Evolutionary conservation across 208 protist genomes (phyloP).

Genomic region (Angomonas ambiguus): DNA sequence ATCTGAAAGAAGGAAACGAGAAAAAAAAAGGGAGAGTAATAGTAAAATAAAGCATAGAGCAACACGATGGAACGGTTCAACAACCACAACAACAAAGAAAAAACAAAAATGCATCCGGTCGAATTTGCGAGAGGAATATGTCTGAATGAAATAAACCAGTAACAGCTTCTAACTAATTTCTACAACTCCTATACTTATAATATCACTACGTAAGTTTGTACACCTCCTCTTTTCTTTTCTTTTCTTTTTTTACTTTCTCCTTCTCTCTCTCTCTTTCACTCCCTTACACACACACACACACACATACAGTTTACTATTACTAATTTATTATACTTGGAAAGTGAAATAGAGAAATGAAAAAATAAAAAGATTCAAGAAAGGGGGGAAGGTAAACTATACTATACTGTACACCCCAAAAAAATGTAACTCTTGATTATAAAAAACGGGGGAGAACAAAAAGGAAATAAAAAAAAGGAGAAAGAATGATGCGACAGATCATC

Average conservation of each 20-base stretch:
- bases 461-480: constrained; percentile 15
- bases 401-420: background rate
- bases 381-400: background rate
- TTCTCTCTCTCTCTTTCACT: no score
- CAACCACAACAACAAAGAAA: background rate
- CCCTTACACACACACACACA: background rate
- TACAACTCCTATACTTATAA: background rate
- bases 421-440: constrained; percentile 10
- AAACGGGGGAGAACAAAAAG: constrained; percentile 5
- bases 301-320: background rate
- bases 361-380: constrained; percentile 8
- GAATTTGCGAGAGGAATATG: background rate
- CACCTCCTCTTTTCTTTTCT: constrained; percentile 2
- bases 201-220: background rate
- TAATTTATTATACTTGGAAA: background rate
- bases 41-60: background rate
- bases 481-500: background rate
- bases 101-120: background rate
- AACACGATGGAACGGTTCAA: no score
- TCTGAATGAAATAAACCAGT: background rate
- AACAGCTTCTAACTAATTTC: background rate
- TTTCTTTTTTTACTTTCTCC: constrained; percentile 23
- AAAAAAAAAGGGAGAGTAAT: background rate
- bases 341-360: background rate
- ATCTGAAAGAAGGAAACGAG: background rate